Percentiles rank a stretch among this genome's conserved stretches.
Evolutionary conservation across 345 rosid genomes (phyloP).

Genomic region (Erysimum cheiranthoides): DNA sequence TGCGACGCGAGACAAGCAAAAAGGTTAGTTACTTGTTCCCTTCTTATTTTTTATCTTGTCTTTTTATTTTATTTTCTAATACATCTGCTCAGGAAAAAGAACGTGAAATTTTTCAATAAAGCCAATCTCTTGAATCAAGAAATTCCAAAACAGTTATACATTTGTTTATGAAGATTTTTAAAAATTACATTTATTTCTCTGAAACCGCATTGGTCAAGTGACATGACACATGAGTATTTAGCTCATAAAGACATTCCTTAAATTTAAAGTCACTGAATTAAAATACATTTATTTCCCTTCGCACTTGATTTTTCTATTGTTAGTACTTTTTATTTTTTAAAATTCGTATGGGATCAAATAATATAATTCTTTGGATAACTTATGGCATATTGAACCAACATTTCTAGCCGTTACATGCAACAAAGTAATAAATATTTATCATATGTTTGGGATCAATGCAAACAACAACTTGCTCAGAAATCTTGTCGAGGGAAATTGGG

Average conservation of each 20-base stretch:
- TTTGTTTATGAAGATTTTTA: neutral
- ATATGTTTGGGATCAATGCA: slow-evolving; percentile 22
- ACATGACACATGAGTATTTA: slow-evolving; percentile 36
- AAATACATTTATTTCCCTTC: slow-evolving; percentile 5
- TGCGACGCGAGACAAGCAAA: slow-evolving; percentile 13
- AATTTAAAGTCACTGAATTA: slow-evolving; percentile 35
- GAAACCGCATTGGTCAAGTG: slow-evolving; percentile 31
- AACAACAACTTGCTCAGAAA: slow-evolving; percentile 19
- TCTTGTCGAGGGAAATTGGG: neutral
- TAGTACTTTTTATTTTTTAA: neutral
- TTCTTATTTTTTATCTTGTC: neutral
- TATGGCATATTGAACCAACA: slow-evolving; percentile 28
- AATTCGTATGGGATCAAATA: neutral
- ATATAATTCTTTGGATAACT: neutral
- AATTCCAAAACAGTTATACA: slow-evolving; percentile 27
- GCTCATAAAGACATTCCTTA: slow-evolving; percentile 45
- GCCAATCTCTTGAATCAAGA: slow-evolving; percentile 39
- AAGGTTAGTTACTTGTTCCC: slow-evolving; percentile 40
- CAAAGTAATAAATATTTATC: neutral
- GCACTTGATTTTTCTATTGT: neutral
- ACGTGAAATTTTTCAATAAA: slow-evolving; percentile 18
- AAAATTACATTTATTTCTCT: slow-evolving; percentile 18
- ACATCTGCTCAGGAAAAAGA: slow-evolving; percentile 1
- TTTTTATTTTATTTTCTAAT: neutral
- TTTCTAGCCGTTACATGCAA: slow-evolving; percentile 36